Conservation (phyloP, 345 rosid genomes). For the Euphorbia peplus region DNA sequence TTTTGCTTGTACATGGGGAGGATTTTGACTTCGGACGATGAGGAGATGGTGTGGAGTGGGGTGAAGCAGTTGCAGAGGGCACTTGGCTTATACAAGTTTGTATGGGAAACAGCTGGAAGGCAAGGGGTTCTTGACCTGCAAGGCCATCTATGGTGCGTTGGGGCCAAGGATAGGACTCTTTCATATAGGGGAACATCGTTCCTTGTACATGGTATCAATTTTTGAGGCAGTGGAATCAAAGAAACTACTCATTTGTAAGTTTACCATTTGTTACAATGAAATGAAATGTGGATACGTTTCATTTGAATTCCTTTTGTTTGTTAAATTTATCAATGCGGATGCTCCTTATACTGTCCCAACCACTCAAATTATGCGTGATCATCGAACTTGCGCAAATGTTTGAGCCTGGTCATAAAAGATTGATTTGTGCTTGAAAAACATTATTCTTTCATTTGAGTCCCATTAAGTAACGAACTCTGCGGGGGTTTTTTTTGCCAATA, state of each 20-base stretch:
- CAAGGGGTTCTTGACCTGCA: slow-evolving; percentile 51
- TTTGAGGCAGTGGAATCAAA: slow-evolving; percentile 25
- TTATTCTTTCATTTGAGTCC: too few relatives aligned
- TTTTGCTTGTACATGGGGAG: slow-evolving; percentile 55
- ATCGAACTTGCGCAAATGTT: too few relatives aligned
- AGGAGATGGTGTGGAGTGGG: slow-evolving; percentile 53
- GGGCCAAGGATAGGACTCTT: slow-evolving; percentile 42
- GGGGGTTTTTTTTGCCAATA: too few relatives aligned
- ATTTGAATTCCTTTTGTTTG: not conserved
- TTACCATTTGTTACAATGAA: not conserved
- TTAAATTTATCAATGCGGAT: not conserved
- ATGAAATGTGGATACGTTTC: not conserved
- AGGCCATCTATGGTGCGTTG: slow-evolving; percentile 71
- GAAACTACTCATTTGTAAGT: not conserved
- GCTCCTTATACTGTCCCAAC: not conserved
- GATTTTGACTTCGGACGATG: slow-evolving; percentile 58
- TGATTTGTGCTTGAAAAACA: too few relatives aligned
- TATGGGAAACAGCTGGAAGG: slow-evolving; percentile 75
- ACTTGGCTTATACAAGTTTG: slow-evolving; percentile 54
- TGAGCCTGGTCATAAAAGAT: too few relatives aligned
- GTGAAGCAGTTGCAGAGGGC: slow-evolving; percentile 67
- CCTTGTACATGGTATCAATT: slow-evolving; percentile 54
- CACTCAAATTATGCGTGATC: not conserved
- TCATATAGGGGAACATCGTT: slow-evolving; percentile 48
- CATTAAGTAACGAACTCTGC: too few relatives aligned